Evolutionary conservation across 2,329 filamentous ascomycete genomes (phyloP).

Genomic region (Fusarium metavorans): DNA sequence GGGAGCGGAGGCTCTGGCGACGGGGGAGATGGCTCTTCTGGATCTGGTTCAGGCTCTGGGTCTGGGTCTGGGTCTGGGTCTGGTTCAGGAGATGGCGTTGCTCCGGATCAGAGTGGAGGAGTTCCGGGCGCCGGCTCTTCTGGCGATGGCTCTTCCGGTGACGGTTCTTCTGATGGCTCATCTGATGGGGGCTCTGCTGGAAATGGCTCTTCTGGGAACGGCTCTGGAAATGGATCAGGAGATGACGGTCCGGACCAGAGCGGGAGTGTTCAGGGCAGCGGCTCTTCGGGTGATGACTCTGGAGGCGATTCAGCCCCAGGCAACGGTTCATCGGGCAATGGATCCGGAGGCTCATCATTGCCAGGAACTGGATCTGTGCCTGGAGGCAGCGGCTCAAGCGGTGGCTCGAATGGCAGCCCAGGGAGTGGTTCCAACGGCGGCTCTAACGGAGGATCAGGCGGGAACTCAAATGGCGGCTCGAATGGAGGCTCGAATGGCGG

Average conservation of each 20-base stretch:
- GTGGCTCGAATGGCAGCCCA: background rate
- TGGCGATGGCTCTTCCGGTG: background rate
- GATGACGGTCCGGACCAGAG: background rate
- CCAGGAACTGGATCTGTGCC: background rate
- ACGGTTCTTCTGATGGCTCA: background rate
- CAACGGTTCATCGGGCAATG: background rate
- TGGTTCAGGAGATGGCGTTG: background rate
- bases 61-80: background rate
- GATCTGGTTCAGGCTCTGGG: background rate
- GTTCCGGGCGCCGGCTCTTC: background rate
- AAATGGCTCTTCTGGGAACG: background rate
- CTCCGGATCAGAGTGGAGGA: background rate
- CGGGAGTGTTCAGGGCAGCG: background rate
- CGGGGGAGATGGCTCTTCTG: background rate
- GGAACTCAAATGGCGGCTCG: background rate
- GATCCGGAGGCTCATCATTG: background rate
- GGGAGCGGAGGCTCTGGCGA: background rate
- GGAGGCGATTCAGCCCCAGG: background rate
- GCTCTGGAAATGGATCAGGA: background rate
- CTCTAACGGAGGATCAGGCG: background rate
- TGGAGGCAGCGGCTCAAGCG: background rate
- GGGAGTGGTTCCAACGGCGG: background rate
- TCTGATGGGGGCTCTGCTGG: background rate
- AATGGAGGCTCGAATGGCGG: background rate
- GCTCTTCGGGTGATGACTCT: background rate